These are phyloP conservation scores for Pichia deserticola DNA, from an alignment of 805 yeast genomes.

Conservation along the genomic window DNA sequence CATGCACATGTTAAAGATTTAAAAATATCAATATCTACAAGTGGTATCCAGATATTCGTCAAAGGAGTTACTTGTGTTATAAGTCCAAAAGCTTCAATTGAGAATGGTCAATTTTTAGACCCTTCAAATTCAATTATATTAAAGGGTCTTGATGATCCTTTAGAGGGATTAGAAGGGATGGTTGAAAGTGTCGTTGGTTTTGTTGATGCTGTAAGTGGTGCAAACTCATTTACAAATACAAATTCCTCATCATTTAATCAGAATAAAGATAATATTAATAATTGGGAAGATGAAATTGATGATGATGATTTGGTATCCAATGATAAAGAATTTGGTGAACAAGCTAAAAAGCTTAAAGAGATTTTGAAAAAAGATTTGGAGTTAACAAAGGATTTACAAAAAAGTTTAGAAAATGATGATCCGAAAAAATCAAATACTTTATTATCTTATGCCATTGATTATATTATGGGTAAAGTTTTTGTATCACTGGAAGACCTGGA, in stretches of 20 bases:
- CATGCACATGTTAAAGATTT: slow-evolving; percentile 9
- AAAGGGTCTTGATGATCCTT: slow-evolving; percentile 5
- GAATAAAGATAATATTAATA: slow-evolving; percentile 10
- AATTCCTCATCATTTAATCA: background rate
- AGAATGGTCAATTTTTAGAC: slow-evolving; percentile 1
- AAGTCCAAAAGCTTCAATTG: slow-evolving; percentile 4
- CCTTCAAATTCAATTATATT: slow-evolving; percentile 4
- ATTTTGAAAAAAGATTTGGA: slow-evolving; percentile 1
- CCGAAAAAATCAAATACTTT: slow-evolving; percentile 1
- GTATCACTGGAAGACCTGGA: slow-evolving; percentile 41
- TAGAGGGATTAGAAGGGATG: slow-evolving; percentile 54
- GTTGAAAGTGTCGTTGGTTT: slow-evolving; percentile 49
- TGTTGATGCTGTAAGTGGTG: slow-evolving; percentile 32
- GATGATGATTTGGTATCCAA: slow-evolving; percentile 2
- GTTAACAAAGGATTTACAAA: background rate
- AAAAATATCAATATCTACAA: slow-evolving; percentile 6
- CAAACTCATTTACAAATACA: slow-evolving; percentile 1
- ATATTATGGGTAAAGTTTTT: slow-evolving; percentile 55
- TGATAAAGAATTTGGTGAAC: background rate
- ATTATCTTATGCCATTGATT: slow-evolving; percentile 49
- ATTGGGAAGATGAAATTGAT: slow-evolving; percentile 25
- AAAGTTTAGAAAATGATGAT: slow-evolving; percentile 13
- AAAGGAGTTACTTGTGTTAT: slow-evolving; percentile 5
- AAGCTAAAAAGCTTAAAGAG: background rate
- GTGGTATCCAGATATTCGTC: slow-evolving; percentile 6